Evolutionary conservation across 148 eudicot genomes (phyloP).

Genomic region (Rhododendron molle): DNA sequence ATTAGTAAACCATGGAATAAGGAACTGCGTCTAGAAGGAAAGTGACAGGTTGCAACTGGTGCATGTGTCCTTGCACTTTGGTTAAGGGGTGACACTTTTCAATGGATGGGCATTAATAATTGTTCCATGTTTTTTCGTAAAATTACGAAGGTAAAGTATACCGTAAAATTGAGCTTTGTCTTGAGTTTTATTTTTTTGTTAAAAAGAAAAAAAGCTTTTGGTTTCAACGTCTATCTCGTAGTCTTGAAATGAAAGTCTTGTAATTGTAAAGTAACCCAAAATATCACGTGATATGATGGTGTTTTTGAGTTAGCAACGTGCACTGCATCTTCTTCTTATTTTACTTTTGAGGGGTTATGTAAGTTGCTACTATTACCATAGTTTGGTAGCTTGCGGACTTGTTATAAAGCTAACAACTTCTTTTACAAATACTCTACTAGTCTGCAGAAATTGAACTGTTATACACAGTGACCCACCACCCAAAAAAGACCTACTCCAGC

Average conservation of each 20-base stretch:
- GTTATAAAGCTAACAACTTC: background rate
- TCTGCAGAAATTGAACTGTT: background rate
- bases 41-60: background rate
- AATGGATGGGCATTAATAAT: no score
- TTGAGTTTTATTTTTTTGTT: no score
- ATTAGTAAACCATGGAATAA: background rate
- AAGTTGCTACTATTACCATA: background rate
- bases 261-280: no score
- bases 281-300: background rate
- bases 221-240: no score
- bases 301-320: background rate
- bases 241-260: no score
- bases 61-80: no score
- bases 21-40: constrained; percentile 2
- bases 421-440: background rate
- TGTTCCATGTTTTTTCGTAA: no score
- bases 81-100: no score
- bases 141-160: no score
- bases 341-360: background rate
- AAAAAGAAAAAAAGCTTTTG: no score
- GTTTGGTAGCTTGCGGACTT: background rate
- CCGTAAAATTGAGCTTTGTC: no score
- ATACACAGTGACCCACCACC: background rate
- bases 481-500: background rate
- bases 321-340: background rate